Evolutionary conservation across 2,329 filamentous ascomycete species (phyloP).

Genomic region (Aspergillus brasiliensis): DNA sequence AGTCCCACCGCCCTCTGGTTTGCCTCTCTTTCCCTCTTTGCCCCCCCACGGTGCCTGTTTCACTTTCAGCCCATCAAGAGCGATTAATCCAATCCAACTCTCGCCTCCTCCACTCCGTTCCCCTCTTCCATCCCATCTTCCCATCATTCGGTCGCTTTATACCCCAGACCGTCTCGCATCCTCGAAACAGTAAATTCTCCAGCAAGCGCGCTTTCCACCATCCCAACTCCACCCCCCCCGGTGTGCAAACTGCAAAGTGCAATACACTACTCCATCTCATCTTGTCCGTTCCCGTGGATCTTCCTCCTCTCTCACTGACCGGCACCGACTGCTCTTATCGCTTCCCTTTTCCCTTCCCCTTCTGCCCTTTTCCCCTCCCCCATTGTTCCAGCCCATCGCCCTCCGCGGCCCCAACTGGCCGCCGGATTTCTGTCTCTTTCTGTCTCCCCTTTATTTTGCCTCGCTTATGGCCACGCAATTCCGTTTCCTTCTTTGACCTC

Average conservation of each 20-base stretch:
- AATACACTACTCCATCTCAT: too few species aligned
- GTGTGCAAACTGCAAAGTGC: too few species aligned
- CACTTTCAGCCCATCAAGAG: neutral
- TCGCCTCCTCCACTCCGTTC: neutral
- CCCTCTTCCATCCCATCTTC: neutral
- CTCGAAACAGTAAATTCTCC: neutral
- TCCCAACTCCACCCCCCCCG: neutral
- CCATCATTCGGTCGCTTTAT: neutral
- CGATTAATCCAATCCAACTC: neutral
- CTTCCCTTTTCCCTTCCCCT: neutral
- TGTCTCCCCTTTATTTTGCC: slow-evolving; percentile 9
- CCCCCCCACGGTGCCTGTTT: slow-evolving; percentile 10
- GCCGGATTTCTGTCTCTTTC: slow-evolving; percentile 7
- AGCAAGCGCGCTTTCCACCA: neutral
- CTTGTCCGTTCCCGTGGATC: too few species aligned
- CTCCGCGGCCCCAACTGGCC: slow-evolving; percentile 18
- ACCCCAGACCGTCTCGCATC: neutral
- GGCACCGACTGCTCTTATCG: slow-evolving; percentile 2
- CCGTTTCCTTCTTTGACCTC: slow-evolving; percentile 10
- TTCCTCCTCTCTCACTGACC: neutral
- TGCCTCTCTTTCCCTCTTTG: neutral
- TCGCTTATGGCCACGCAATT: slow-evolving; percentile 27
- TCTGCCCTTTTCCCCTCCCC: slow-evolving; percentile 6
- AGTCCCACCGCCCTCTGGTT: neutral
- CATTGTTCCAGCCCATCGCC: slow-evolving; percentile 16